Evolutionary conservation across 1,284 basidiomycete genomes (phyloP).

Genomic region (Rhizoctonia solani): DNA sequence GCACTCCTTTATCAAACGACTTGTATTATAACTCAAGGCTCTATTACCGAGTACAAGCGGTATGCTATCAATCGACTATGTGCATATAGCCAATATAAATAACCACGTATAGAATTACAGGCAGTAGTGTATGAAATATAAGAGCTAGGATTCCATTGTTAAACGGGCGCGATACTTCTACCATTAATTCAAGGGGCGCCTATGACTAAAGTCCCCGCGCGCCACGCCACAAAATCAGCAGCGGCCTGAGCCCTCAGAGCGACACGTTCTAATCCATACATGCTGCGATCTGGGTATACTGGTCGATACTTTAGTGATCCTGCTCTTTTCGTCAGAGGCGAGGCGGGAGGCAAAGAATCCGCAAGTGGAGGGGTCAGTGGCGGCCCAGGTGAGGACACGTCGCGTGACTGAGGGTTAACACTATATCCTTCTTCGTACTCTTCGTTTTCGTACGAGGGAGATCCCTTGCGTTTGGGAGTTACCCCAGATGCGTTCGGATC

Average conservation of each 20-base stretch:
- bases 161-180: neutral
- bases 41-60: too few species aligned
- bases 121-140: neutral
- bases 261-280: constrained; percentile 25
- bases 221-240: constrained; percentile 28
- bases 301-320: constrained; percentile 28
- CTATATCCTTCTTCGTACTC: constrained; percentile 4
- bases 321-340: constrained; percentile 15
- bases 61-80: too few species aligned
- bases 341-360: neutral
- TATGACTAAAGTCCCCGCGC: neutral
- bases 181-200: neutral
- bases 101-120: too few species aligned
- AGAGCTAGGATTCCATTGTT: neutral
- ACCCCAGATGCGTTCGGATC: neutral
- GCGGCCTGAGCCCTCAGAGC: constrained; percentile 21
- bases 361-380: constrained; percentile 4
- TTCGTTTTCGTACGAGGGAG: neutral
- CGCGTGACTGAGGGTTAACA: neutral
- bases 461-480: constrained; percentile 19
- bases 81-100: too few species aligned
- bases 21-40: too few species aligned
- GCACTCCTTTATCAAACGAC: too few species aligned
- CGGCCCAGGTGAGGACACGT: constrained; percentile 7
- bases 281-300: constrained; percentile 26